Percentiles rank a stretch among this genome's conserved stretches.
phyloP scores from a whole-genome alignment of 78 protist species.

The Chrysochromulina parva region DNA sequence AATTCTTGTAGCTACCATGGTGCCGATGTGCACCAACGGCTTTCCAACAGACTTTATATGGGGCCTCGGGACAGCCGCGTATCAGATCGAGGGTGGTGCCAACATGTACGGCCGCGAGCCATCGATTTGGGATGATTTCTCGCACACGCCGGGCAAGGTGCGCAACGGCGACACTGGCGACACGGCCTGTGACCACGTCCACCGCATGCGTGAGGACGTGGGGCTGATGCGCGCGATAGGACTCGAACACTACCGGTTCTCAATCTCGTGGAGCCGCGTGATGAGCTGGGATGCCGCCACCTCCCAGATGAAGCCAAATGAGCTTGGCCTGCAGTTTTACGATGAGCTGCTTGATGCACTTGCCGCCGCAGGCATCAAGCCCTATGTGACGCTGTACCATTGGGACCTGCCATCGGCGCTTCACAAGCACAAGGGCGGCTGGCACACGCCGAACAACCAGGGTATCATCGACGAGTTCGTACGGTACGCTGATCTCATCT shows the following conservation, averaged over 20 bases:
- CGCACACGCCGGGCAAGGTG: neutral
- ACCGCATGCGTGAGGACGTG: constrained; percentile 53
- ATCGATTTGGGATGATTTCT: constrained; percentile 9
- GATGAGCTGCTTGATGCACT: constrained; percentile 44
- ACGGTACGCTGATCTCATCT: constrained; percentile 48
- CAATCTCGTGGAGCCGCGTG: constrained; percentile 63
- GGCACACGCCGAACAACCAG: constrained; percentile 27
- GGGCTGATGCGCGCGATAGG: constrained; percentile 47
- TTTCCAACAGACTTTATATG: neutral
- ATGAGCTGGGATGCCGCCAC: constrained; percentile 16
- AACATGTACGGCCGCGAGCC: neutral
- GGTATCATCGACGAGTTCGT: constrained; percentile 24
- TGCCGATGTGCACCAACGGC: neutral
- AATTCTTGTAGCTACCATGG: too few relatives aligned
- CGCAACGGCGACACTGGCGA: constrained; percentile 61
- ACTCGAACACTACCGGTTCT: constrained; percentile 47
- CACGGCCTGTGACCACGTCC: constrained; percentile 58
- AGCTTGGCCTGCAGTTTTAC: constrained; percentile 48
- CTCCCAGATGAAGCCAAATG: neutral
- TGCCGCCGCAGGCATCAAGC: constrained; percentile 29
- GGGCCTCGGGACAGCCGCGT: neutral
- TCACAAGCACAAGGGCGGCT: constrained; percentile 15
- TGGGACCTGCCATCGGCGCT: constrained; percentile 73
- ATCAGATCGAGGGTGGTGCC: neutral
- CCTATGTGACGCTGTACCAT: constrained; percentile 66